Conservation (phyloP, 164 flowering plant species). For the Platanus orientalis region DNA sequence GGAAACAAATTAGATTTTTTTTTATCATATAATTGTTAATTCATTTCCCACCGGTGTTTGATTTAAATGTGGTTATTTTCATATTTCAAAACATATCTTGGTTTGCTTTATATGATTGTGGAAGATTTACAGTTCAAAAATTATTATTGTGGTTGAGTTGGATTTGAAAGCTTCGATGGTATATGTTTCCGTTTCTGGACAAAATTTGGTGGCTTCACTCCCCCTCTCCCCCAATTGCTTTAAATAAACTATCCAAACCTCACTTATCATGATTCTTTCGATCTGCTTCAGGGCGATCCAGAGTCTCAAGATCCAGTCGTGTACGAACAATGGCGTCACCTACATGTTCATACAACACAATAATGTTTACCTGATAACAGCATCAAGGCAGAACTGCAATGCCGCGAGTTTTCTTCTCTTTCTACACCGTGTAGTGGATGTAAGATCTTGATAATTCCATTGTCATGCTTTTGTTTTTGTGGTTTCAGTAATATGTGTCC, state of each 20-base stretch:
- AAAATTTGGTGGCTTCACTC: not conserved
- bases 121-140: not conserved
- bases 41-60: too few species aligned
- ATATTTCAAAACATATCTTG: not conserved
- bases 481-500: not conserved
- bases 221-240: not conserved
- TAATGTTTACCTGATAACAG: constrained; percentile 86
- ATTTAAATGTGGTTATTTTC: too few species aligned
- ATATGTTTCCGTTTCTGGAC: not conserved
- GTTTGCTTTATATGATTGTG: not conserved
- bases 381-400: constrained; percentile 94
- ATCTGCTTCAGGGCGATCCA: constrained; percentile 72
- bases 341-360: constrained; percentile 94
- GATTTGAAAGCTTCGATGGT: not conserved
- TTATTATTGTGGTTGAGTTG: not conserved
- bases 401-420: constrained; percentile 89
- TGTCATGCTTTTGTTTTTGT: too few species aligned
- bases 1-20: too few species aligned
- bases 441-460: constrained; percentile 33
- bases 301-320: constrained; percentile 91
- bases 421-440: constrained; percentile 93
- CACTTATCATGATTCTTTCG: not conserved
- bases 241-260: not conserved
- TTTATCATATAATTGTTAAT: too few species aligned
- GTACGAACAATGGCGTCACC: constrained; percentile 77